phyloP scores from a whole-genome alignment of 108 stramenopile species.

The Mediolabrus comicus region DNA sequence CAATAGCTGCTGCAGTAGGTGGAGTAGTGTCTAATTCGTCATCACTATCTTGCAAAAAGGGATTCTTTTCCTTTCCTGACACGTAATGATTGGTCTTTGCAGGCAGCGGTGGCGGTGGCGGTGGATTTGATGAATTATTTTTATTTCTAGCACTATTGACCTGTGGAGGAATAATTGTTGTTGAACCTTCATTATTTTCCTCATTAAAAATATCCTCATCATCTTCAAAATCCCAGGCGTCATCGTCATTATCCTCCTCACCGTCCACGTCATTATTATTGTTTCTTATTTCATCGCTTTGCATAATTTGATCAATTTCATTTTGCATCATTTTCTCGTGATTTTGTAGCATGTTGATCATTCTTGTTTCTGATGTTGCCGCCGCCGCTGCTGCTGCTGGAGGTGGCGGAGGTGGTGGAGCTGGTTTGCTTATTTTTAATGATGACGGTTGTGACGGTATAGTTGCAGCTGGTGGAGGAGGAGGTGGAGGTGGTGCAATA shows the following conservation, averaged over 20 bases:
- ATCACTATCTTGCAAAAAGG: background rate
- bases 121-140: background rate
- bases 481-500: background rate
- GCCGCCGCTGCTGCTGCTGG: background rate
- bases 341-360: background rate
- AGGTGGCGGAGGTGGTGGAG: background rate
- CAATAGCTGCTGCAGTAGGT: background rate
- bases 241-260: background rate
- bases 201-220: constrained; percentile 5
- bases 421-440: too few species aligned
- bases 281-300: background rate
- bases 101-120: background rate
- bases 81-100: background rate
- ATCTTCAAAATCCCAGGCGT: constrained; percentile 6
- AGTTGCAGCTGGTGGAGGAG: background rate
- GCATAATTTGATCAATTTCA: background rate
- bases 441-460: too few species aligned
- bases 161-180: too few species aligned
- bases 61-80: background rate
- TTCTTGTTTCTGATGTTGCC: background rate
- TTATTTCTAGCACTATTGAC: background rate
- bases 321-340: background rate
- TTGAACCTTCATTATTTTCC: background rate
- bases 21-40: background rate
- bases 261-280: background rate